Conservation (phyloP, 306 rosid genomes). For the Coriaria nepalensis region DNA sequence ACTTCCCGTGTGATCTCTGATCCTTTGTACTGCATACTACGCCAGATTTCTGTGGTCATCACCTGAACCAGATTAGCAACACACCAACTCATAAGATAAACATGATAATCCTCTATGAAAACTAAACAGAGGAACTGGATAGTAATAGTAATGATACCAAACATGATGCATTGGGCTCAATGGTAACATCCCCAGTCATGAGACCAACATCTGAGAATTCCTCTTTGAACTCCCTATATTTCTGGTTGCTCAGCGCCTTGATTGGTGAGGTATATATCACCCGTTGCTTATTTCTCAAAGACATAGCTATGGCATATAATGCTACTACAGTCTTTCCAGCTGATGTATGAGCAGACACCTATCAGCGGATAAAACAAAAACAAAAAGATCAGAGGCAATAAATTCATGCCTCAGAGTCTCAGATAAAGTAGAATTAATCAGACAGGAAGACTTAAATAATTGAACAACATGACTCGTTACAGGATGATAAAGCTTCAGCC, state of each 20-base stretch:
- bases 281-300: constrained; percentile 59
- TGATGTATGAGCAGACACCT: constrained; percentile 98
- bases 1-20: constrained; percentile 83
- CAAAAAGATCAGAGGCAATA: neutral
- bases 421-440: too few species aligned
- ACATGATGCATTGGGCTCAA: constrained; percentile 87
- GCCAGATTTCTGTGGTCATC: constrained; percentile 96
- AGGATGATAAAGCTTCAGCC: too few species aligned
- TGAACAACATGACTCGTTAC: too few species aligned
- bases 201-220: constrained; percentile 93
- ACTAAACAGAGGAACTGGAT: neutral
- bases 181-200: constrained; percentile 95
- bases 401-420: neutral
- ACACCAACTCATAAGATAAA: neutral
- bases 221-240: constrained; percentile 80
- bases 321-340: constrained; percentile 97
- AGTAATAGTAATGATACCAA: constrained; percentile 29
- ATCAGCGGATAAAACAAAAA: neutral
- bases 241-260: constrained; percentile 94
- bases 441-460: too few species aligned
- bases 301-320: constrained; percentile 85
- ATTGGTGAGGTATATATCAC: constrained; percentile 93
- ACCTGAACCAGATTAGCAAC: constrained; percentile 36
- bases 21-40: constrained; percentile 97
- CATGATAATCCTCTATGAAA: neutral